Conservation (phyloP, 2,329 filamentous ascomycete species). For the Arthrobotrys entomopaga region DNA sequence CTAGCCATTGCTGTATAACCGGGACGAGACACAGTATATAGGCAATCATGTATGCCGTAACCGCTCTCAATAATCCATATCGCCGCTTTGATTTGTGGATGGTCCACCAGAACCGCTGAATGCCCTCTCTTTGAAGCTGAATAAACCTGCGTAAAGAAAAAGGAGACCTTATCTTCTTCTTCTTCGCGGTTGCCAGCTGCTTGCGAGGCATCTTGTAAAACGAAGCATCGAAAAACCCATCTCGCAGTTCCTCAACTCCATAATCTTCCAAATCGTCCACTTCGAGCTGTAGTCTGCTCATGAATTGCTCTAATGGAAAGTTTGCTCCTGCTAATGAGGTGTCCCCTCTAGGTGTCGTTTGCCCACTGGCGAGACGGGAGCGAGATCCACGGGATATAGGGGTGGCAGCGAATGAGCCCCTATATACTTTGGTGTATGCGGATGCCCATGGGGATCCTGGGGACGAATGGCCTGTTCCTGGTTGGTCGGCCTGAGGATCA, state of each 20-base stretch:
- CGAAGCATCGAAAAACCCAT: conserved; percentile 64
- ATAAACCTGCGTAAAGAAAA: conserved; percentile 42
- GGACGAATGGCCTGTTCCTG: conserved; percentile 36
- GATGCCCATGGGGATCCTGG: conserved; percentile 37
- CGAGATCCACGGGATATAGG: conserved; percentile 38
- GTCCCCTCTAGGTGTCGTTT: conserved; percentile 37
- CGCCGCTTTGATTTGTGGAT: conserved; percentile 30
- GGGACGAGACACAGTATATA: conserved; percentile 70
- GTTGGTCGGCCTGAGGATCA: conserved; percentile 35
- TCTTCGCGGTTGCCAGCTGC: conserved; percentile 43
- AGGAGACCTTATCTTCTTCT: conserved; percentile 44
- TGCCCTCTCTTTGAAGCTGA: conserved; percentile 41
- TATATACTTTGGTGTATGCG: conserved; percentile 46
- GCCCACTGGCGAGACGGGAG: conserved; percentile 37
- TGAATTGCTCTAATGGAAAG: conserved; percentile 49
- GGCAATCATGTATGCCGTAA: conserved; percentile 68
- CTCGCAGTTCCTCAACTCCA: conserved; percentile 63
- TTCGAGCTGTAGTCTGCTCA: conserved; percentile 60
- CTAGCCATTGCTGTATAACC: conserved; percentile 66
- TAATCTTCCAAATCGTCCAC: conserved; percentile 61
- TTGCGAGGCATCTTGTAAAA: conserved; percentile 60
- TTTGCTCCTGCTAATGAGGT: conserved; percentile 11
- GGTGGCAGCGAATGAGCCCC: conserved; percentile 45
- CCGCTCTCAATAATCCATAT: conserved; percentile 40
- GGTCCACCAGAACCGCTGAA: conserved; percentile 34